These are phyloP conservation scores for Wickerhamomyces bisporus DNA, from an alignment of 805 yeast species.

Conservation along the genomic window DNA sequence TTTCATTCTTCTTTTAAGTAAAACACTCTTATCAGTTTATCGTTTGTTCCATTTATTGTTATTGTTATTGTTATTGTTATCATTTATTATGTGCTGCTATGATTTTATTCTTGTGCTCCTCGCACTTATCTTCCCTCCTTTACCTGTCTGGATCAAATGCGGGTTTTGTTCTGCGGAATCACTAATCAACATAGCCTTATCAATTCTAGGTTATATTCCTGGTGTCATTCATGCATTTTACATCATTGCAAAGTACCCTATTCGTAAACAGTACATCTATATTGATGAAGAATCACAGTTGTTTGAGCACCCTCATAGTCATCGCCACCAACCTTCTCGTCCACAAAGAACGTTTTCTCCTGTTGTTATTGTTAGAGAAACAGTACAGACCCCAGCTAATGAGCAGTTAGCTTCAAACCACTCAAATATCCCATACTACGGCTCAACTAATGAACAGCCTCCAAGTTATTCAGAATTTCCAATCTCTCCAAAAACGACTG, in stretches of 20 bases:
- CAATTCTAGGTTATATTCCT: conserved; percentile 68
- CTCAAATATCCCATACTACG: conserved; percentile 6
- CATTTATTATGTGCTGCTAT: conserved; percentile 20
- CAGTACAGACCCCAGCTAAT: conserved; percentile 8
- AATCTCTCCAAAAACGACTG: too few species aligned
- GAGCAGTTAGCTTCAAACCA: conserved; percentile 6
- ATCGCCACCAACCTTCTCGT: background rate
- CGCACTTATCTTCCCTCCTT: conserved; percentile 71
- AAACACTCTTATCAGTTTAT: too few species aligned
- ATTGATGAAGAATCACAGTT: conserved; percentile 23
- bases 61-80: too few species aligned
- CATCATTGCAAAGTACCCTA: conserved; percentile 69
- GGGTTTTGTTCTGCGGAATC: conserved; percentile 71
- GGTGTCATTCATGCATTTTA: conserved; percentile 77
- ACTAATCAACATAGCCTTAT: conserved; percentile 64
- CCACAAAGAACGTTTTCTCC: background rate
- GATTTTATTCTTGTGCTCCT: conserved; percentile 66
- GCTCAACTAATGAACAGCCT: conserved; percentile 12
- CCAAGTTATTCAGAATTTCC: conserved; percentile 16
- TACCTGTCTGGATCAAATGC: conserved; percentile 69
- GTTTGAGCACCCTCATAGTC: conserved; percentile 8
- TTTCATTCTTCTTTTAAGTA: too few species aligned
- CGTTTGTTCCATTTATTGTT: background rate
- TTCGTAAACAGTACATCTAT: conserved; percentile 21
- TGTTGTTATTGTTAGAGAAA: conserved; percentile 9